A percentile compares a stretch with the other conserved stretches of the same genome.
Evolutionary conservation across 306 rosid genomes (phyloP).

Genomic region (Biancaea sappan): DNA sequence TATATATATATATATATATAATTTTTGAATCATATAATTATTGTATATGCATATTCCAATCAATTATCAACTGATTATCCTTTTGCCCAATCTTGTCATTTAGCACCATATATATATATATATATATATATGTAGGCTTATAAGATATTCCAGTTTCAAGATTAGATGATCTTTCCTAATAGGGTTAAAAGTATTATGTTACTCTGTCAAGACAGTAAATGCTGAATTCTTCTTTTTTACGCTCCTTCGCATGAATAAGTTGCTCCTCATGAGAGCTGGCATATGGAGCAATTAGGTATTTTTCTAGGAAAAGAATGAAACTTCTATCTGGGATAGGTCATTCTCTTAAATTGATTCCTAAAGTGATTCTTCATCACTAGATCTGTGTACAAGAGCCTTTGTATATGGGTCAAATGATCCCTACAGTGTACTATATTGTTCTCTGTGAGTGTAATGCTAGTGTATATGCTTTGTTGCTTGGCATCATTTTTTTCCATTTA

Average conservation of each 20-base stretch:
- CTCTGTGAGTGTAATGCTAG: too few relatives aligned
- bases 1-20: too few relatives aligned
- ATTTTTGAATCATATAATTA: too few relatives aligned
- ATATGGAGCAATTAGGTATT: slow-evolving; percentile 60
- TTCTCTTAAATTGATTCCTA: slow-evolving; percentile 36
- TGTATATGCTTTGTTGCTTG: slow-evolving; percentile 30
- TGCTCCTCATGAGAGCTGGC: slow-evolving; percentile 87
- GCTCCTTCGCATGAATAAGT: slow-evolving; percentile 65
- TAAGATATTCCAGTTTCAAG: not conserved
- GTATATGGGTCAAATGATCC: slow-evolving; percentile 39
- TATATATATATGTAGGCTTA: too few relatives aligned
- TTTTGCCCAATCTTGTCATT: not conserved
- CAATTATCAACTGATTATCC: too few relatives aligned
- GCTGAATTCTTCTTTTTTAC: slow-evolving; percentile 42
- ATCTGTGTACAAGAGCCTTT: slow-evolving; percentile 46
- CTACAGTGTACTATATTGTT: slow-evolving; percentile 37
- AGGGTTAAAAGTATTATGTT: not conserved
- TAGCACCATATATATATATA: not conserved
- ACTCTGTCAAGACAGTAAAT: slow-evolving; percentile 25
- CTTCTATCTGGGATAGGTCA: slow-evolving; percentile 32
- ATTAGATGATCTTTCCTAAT: not conserved
- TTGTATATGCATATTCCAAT: too few relatives aligned
- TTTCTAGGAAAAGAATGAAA: slow-evolving; percentile 56
- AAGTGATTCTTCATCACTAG: slow-evolving; percentile 50
- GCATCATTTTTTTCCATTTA: slow-evolving; percentile 26